Conservation (phyloP, 306 rosid genomes). For the Hippophae rhamnoides region DNA sequence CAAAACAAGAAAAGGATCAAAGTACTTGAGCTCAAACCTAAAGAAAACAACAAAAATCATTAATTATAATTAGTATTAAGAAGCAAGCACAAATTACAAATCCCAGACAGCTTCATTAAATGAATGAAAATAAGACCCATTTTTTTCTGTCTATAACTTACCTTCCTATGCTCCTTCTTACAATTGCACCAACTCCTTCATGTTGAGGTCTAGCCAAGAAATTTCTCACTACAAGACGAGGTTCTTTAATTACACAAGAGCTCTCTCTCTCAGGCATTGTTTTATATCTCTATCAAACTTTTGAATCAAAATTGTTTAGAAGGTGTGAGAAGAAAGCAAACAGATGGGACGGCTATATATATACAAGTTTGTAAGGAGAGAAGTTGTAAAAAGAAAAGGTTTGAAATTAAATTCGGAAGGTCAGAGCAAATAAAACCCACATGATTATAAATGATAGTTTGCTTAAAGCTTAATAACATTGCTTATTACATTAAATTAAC, state of each 20-base stretch:
- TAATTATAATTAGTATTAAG: background rate
- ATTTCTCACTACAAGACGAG: constrained; percentile 62
- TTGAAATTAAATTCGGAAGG: constrained; percentile 16
- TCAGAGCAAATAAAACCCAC: constrained; percentile 41
- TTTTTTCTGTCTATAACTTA: constrained; percentile 8
- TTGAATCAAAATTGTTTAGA: background rate
- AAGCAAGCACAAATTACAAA: constrained; percentile 13
- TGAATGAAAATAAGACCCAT: background rate
- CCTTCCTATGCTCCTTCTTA: constrained; percentile 97
- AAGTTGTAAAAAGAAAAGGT: background rate
- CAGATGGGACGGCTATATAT: constrained; percentile 22
- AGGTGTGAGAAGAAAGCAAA: constrained; percentile 21
- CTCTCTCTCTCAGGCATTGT: constrained; percentile 42
- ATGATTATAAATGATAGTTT: constrained; percentile 6
- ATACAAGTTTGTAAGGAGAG: constrained; percentile 6
- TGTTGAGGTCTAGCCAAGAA: constrained; percentile 86
- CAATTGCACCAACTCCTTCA: constrained; percentile 92
- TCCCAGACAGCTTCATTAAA: background rate
- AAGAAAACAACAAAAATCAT: constrained; percentile 19
- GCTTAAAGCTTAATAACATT: constrained; percentile 31
- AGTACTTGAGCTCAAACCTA: constrained; percentile 87
- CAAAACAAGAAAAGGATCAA: constrained; percentile 85
- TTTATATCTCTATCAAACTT: background rate
- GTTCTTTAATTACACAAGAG: constrained; percentile 23
- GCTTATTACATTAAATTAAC: constrained; percentile 7